Percentiles rank a stretch among this genome's conserved stretches.
Evolutionary conservation across 768 basidiomycete species (phyloP).

Genomic region (Hortiboletus flavorubellus): DNA sequence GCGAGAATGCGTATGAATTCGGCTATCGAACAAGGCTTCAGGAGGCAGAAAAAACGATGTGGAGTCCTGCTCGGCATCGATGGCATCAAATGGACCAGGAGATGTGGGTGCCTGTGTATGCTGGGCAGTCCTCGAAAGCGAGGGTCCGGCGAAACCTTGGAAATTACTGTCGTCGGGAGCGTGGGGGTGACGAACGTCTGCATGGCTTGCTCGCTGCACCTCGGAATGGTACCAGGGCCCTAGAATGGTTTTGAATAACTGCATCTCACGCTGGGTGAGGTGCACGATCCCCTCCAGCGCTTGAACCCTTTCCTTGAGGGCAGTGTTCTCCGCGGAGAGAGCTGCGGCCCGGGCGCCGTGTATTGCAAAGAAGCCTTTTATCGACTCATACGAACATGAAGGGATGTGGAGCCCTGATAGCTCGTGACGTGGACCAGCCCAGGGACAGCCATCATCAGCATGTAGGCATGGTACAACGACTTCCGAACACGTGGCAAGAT

Average conservation of each 20-base stretch:
- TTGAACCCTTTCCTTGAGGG: constrained; percentile 57
- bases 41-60: constrained; percentile 24
- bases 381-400: constrained; percentile 54
- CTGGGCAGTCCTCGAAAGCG: constrained; percentile 13
- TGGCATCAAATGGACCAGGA: constrained; percentile 16
- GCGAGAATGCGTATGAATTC: constrained; percentile 12
- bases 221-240: constrained; percentile 60
- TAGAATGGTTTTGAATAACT: constrained; percentile 50
- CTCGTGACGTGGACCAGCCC: constrained; percentile 43
- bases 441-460: constrained; percentile 48
- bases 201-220: constrained; percentile 22
- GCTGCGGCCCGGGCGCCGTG: constrained; percentile 38
- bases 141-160: constrained; percentile 18
- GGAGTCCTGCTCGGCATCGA: constrained; percentile 25
- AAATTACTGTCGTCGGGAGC: constrained; percentile 8
- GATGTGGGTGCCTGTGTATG: constrained; percentile 12
- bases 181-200: constrained; percentile 9
- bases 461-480: constrained; percentile 44
- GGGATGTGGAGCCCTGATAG: constrained; percentile 37
- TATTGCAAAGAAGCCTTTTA: constrained; percentile 56
- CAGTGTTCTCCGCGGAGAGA: constrained; percentile 61
- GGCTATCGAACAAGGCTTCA: constrained; percentile 27
- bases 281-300: constrained; percentile 55
- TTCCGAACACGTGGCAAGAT: constrained; percentile 39
- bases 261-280: constrained; percentile 54